Base-by-base conservation (phyloP, 2,329 filamentous ascomycete genomes). In the Hirsutella thompsonii region DNA sequence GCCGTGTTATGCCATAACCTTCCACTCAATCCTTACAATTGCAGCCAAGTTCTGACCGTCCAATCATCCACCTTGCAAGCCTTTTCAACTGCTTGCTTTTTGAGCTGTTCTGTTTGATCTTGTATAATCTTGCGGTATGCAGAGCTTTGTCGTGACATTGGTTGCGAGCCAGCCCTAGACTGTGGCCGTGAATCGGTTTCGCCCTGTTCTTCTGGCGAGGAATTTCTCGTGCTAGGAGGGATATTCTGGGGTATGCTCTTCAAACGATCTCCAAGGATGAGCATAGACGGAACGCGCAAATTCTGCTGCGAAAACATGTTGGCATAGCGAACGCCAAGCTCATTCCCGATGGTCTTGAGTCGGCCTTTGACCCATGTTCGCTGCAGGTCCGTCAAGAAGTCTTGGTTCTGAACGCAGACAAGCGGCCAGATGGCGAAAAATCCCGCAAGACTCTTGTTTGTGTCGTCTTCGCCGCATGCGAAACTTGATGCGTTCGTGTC, bases 351-450 rank as follows among this genome's bases (percentile, higher is more conserved):
- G 48, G 65, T 70, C 41, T 60, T 56, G 41, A 79, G 58, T 10
- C 76, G 60, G 1, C 73, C 74, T 38, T 63, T 60, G 9, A 68
- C 59, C 69, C 73, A 79, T 9, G 61, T 56, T 26, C 75, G 61
- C 55, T 79, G 74, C 14, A 67, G 61, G 46, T 76, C 74, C 3
- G 72, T 77, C 4, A 69, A 59, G 48, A 72, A 77, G 57, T 80
- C 76, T 49, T 74, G 71, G 30, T 65, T 65, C 44, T 66, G 62
- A 21, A 73, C 55, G 44, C 66, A 70, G 4, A 68, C 66, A 35
- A 79, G 55, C 11, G 74, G 73, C 72, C 73, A 79, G 2, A 70
- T 71, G 13, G 74, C 52, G 45, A 77, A 74, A 50, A 74, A 76
- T 0, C 72, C 74, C 0, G 72, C 70, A 11, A 79, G 55, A 2